Evolutionary conservation across 2,329 filamentous ascomycete genomes (phyloP), one percentile per base, ranked within the genome.

Genomic region (Botryosphaeria dothidea): DNA sequence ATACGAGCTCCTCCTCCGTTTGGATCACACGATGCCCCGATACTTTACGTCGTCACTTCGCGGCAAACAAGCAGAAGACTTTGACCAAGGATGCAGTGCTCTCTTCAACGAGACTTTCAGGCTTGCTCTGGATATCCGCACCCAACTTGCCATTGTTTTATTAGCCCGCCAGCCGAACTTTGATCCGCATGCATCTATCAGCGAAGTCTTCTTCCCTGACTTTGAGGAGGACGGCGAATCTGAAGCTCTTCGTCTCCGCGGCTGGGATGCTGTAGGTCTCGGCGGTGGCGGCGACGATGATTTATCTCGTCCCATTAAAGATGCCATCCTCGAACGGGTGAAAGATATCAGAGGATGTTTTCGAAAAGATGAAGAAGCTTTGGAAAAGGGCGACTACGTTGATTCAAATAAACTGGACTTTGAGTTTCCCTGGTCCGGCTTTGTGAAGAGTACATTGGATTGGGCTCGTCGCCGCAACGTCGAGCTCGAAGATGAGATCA

Each of bases 131-230:
- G 82, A 85, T 6, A 77, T 88, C 23, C 81, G 85, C 2, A 87
- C 85, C 2, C 86, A 88, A 67, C 75, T 80, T 11, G 75, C 82
- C n/a, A 82, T 87, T 45, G 75, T 82, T 19, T 81, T 87, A 46
- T 67, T 77, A n/a, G 71, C 76, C 85, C 3, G 74, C 29, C 69
- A 73, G 4, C 66, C 68, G 1, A 68, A 68, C 8, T 82, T 79
- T 52, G 70, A 81, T 66, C 79, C 82, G 3, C 71, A 79, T 11
- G 69, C 71, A 9, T 69, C 79, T 13, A 65, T 86, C 3, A 67
- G 70, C 1, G 70, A 74, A 0, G 69, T 81, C 0, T 86, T 87
- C 61, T 79, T 76, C 54, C n/a, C 34, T 31, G 66, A 51, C 8
- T n/a, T n/a, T n/a, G 58, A 70, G 36, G 62, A 68, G 5, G 36